These are phyloP conservation scores for Boletus subparvulus DNA, from an alignment of 768 basidiomycete genomes.

Conservation along the genomic window DNA sequence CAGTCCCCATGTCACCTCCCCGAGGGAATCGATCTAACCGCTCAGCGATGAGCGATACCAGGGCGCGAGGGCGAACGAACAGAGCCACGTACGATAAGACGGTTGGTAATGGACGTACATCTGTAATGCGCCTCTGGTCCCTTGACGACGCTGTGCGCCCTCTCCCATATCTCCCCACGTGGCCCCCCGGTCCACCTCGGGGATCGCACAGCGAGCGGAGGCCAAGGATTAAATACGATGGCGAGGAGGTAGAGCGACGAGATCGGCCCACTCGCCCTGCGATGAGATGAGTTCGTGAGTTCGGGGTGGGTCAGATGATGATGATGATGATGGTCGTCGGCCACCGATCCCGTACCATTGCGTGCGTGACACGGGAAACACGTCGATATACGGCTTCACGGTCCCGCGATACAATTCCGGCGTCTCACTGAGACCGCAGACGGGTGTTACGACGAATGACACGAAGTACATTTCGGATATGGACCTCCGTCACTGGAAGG, in stretches of 20 bases:
- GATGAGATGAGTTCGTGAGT: too few relatives aligned
- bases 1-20: neutral
- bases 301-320: too few relatives aligned
- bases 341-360: slow-evolving; percentile 57
- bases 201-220: slow-evolving; percentile 73
- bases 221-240: slow-evolving; percentile 56
- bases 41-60: neutral
- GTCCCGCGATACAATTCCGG: slow-evolving; percentile 68
- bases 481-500: slow-evolving; percentile 85
- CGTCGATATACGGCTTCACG: slow-evolving; percentile 75
- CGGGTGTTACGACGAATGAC: too few relatives aligned
- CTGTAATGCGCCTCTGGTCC: slow-evolving; percentile 61
- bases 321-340: neutral
- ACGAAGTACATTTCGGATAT: too few relatives aligned
- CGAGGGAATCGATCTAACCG: slow-evolving; percentile 52
- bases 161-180: slow-evolving; percentile 64
- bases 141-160: slow-evolving; percentile 51
- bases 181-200: slow-evolving; percentile 39
- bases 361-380: slow-evolving; percentile 73
- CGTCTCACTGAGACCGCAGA: slow-evolving; percentile 73
- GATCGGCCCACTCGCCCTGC: slow-evolving; percentile 67
- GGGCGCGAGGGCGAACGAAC: neutral
- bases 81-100: slow-evolving; percentile 70
- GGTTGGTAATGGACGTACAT: slow-evolving; percentile 96
- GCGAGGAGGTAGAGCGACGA: slow-evolving; percentile 84